Base-by-base conservation (phyloP, 352 stramenopile genomes). In the Pythium guiyangense region DNA sequence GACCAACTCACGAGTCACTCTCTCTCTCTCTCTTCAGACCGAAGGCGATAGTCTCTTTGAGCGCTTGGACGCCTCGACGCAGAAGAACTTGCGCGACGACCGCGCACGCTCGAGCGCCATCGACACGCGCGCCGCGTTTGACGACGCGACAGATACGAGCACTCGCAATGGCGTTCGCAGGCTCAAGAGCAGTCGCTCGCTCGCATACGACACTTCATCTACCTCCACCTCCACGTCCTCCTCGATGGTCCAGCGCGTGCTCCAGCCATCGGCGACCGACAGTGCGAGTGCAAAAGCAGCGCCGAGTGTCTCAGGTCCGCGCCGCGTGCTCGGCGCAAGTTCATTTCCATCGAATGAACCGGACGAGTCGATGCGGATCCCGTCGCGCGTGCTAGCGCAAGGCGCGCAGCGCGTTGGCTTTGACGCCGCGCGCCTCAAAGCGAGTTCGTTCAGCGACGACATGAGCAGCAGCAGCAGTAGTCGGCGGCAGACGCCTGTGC, bases 41-140 rank as follows among this genome's bases (percentile, higher is more conserved):
- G 79, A 88, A 66, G 81, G 72, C 3, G 66, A 86, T 22, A 60
- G 53, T 14, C 54, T 92, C 2, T 78, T 88, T 18, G 63, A 74
- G 51, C 69, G 74, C 18, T 58, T 94, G 18, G 79, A 92, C 62
- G n/a, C 68, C 47, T 86, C 81, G 9, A 92, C 79, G 0, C 81
- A 91, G 57, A 77, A 71, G 35, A 82, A 82, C 48, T 55, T 84
- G 26, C 67, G 66, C 4, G 74, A 84, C 43, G 74, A 84, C 56
- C 59, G 70, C 12, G 62, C 70, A 5, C 67, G 71, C 45, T 65
- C 56, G 17, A 67, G 49, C 27, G 46, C 37, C 0, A 10, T 14
- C 3, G 42, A 63, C 25, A 14, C 14, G 2, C 35, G 34, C 35
- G 50, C 31, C 22, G 37, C 35, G 8, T 18, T 31, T 9, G 14